These are phyloP conservation scores for Metschnikowia lachancei DNA, from an alignment of 805 yeast species.

Conservation along the genomic window DNA sequence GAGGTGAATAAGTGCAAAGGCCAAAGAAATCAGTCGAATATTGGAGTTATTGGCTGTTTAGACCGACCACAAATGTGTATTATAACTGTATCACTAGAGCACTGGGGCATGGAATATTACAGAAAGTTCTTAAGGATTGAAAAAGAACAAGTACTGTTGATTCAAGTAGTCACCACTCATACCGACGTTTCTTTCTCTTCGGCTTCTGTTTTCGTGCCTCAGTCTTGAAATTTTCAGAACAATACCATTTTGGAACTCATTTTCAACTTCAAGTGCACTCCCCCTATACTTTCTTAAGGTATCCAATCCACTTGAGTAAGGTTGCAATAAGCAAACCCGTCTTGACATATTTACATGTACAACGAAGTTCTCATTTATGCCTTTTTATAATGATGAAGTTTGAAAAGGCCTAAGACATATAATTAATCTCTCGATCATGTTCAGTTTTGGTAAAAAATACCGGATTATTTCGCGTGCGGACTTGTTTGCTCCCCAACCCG, in stretches of 20 bases:
- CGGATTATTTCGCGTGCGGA: neutral
- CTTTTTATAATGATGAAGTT: too few species aligned
- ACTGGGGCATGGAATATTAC: neutral
- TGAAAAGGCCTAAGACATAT: too few species aligned
- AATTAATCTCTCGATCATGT: too few species aligned
- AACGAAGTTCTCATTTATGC: too few species aligned
- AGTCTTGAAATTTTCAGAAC: constrained; percentile 33
- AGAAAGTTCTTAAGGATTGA: too few species aligned
- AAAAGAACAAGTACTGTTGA: too few species aligned
- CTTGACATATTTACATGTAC: too few species aligned
- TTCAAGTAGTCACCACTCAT: constrained; percentile 1
- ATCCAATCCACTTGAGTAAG: too few species aligned
- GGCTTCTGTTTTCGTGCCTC: constrained; percentile 7
- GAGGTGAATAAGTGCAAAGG: constrained; percentile 77
- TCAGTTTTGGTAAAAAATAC: too few species aligned
- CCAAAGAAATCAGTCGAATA: constrained; percentile 91
- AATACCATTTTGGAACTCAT: constrained; percentile 46
- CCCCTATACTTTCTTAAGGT: too few species aligned
- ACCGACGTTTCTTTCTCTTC: constrained; percentile 7
- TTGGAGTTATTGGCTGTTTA: constrained; percentile 65
- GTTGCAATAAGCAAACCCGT: too few species aligned
- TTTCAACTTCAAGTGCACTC: too few species aligned
- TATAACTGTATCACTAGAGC: neutral
- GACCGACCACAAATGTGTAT: neutral
- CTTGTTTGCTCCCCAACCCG: neutral